Percentiles rank a stretch among this genome's conserved stretches.
phyloP scores from a whole-genome alignment of 306 rosid species.

The Vigna radiata region DNA sequence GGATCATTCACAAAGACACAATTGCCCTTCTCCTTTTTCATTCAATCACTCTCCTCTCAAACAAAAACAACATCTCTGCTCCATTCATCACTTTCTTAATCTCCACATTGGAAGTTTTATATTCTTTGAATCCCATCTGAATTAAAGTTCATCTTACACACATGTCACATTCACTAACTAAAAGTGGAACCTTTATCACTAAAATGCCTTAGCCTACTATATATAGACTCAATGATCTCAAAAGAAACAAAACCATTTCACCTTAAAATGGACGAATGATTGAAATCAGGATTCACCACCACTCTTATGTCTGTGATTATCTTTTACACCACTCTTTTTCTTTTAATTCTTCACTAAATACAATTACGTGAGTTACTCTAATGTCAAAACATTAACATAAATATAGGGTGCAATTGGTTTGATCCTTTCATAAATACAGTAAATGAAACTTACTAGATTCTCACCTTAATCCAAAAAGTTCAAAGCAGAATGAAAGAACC shows the following conservation, averaged over 20 bases:
- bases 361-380: no score
- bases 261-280: background rate
- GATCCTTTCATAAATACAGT: background rate
- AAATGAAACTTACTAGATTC: background rate
- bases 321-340: no score
- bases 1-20: conserved; percentile 21
- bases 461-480: background rate
- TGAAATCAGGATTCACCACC: background rate
- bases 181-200: background rate
- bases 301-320: no score
- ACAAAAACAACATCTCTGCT: no score
- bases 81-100: no score
- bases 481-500: no score
- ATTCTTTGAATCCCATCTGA: background rate
- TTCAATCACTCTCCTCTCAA: no score
- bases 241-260: background rate
- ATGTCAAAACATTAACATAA: background rate
- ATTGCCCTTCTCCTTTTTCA: conserved; percentile 8
- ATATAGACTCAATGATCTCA: background rate
- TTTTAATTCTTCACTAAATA: no score
- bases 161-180: conserved; percentile 4
- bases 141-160: background rate
- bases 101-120: background rate
- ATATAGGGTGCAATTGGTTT: background rate
- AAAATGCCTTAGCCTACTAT: background rate